Evolutionary conservation across 192 early-diverging fungal species (phyloP).

Genomic region (Coemansia sp.): DNA sequence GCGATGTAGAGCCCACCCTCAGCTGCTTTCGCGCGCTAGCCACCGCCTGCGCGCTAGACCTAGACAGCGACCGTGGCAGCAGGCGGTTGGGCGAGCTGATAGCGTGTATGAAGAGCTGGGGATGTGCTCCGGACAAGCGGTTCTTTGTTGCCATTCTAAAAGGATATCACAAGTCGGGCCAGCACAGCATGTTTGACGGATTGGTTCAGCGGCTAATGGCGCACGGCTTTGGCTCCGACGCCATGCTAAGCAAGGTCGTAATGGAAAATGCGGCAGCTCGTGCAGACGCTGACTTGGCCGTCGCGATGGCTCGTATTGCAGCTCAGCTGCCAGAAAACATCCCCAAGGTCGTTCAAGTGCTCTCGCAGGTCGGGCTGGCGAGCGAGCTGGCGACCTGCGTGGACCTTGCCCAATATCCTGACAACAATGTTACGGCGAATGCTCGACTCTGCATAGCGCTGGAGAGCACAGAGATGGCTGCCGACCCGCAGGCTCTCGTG

Average conservation of each 20-base stretch:
- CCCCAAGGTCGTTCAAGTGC: slow-evolving; percentile 10
- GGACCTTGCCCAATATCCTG: slow-evolving; percentile 10
- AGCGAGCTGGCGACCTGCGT: slow-evolving; percentile 2
- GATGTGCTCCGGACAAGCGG: not conserved
- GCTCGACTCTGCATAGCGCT: slow-evolving; percentile 22
- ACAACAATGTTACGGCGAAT: slow-evolving; percentile 41
- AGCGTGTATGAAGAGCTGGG: slow-evolving; percentile 40
- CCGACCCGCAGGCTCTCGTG: slow-evolving; percentile 3
- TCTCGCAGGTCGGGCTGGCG: slow-evolving; percentile 15
- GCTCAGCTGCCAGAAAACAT: not conserved
- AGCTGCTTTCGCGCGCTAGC: slow-evolving; percentile 17
- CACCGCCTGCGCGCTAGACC: slow-evolving; percentile 14
- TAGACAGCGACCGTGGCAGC: slow-evolving; percentile 8
- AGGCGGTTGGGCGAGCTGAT: slow-evolving; percentile 16
- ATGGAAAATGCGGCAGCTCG: slow-evolving; percentile 34
- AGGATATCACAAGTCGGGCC: slow-evolving; percentile 34
- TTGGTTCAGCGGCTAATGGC: slow-evolving; percentile 21
- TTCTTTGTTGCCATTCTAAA: slow-evolving; percentile 35
- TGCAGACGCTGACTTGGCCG: not conserved
- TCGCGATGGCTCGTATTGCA: slow-evolving; percentile 13
- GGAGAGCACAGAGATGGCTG: not conserved
- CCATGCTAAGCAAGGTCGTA: slow-evolving; percentile 11
- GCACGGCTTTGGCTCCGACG: slow-evolving; percentile 2
- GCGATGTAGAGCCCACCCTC: not conserved
- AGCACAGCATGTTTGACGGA: slow-evolving; percentile 45